Percentiles rank a stretch among this genome's conserved stretches.
Evolutionary conservation across 257 asterid genomes (phyloP).

Genomic region (Nicotiana paniculata): DNA sequence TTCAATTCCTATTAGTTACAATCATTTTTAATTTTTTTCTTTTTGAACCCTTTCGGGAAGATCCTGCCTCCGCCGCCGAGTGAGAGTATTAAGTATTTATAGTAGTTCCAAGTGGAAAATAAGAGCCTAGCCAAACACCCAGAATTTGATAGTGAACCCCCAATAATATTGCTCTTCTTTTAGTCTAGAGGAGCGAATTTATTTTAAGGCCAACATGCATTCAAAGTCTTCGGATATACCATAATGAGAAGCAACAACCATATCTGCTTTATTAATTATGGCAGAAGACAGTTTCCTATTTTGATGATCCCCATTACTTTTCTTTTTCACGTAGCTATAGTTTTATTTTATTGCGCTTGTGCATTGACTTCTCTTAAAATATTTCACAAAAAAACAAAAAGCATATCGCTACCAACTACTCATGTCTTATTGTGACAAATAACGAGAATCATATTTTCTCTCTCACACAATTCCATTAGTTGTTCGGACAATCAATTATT

Average conservation of each 20-base stretch:
- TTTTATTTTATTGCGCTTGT: background rate
- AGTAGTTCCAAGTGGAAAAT: background rate
- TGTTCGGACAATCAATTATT: background rate
- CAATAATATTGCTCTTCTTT: background rate
- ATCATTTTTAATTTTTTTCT: too few relatives aligned
- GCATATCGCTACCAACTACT: background rate
- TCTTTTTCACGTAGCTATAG: background rate
- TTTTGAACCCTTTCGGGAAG: too few relatives aligned
- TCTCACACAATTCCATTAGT: background rate
- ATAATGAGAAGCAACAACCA: background rate
- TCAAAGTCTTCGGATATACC: background rate
- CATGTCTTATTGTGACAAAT: background rate
- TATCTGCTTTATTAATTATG: slow-evolving; percentile 3
- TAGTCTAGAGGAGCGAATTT: background rate
- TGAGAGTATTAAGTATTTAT: background rate
- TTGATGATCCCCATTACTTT: background rate
- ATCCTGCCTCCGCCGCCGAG: too few relatives aligned
- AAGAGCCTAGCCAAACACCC: background rate
- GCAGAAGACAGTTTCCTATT: background rate
- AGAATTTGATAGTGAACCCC: background rate
- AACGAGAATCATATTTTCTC: background rate
- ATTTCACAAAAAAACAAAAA: too few relatives aligned
- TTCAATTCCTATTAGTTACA: too few relatives aligned
- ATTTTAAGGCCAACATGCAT: background rate
- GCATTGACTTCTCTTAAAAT: background rate